A percentile compares a stretch with the other conserved stretches of the same genome.
These are phyloP conservation scores for Xerocomellus intermedius DNA, from an alignment of 768 basidiomycete genomes.

Conservation along the genomic window DNA sequence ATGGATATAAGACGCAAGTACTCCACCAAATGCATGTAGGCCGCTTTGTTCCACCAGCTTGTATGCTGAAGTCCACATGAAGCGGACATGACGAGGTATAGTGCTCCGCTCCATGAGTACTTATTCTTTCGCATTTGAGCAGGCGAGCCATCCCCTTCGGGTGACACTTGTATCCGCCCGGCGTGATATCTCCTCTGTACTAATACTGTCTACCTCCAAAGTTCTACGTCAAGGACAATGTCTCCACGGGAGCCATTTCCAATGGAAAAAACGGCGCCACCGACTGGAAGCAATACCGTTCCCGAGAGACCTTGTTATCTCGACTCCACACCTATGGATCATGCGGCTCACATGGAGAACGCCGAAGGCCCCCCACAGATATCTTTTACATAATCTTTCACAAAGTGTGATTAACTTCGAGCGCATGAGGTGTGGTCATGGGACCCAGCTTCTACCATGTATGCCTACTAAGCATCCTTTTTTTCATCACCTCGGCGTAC, in stretches of 20 bases:
- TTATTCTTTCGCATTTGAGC: neutral
- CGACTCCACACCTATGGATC: slow-evolving; percentile 2
- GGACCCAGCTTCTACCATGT: slow-evolving; percentile 8
- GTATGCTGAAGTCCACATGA: neutral
- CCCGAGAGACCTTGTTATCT: slow-evolving; percentile 7
- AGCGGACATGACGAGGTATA: neutral
- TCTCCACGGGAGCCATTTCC: neutral
- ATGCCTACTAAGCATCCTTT: neutral
- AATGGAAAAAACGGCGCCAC: neutral
- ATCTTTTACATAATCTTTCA: slow-evolving; percentile 19
- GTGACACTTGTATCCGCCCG: neutral
- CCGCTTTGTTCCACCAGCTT: neutral
- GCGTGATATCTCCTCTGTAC: neutral
- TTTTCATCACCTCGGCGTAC: slow-evolving; percentile 14
- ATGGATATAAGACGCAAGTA: neutral
- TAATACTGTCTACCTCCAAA: neutral
- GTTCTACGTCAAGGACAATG: neutral
- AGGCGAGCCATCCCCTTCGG: neutral
- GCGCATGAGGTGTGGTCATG: slow-evolving; percentile 17
- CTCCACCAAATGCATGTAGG: neutral
- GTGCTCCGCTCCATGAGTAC: neutral
- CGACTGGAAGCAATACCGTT: neutral
- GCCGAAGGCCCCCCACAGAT: neutral
- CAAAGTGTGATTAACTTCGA: slow-evolving; percentile 12
- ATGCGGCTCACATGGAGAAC: slow-evolving; percentile 18